A percentile compares a stretch with the other conserved stretches of the same genome.
These are phyloP conservation scores for Myxozyma mucilagina DNA, from an alignment of 805 yeast genomes.

Conservation along the genomic window DNA sequence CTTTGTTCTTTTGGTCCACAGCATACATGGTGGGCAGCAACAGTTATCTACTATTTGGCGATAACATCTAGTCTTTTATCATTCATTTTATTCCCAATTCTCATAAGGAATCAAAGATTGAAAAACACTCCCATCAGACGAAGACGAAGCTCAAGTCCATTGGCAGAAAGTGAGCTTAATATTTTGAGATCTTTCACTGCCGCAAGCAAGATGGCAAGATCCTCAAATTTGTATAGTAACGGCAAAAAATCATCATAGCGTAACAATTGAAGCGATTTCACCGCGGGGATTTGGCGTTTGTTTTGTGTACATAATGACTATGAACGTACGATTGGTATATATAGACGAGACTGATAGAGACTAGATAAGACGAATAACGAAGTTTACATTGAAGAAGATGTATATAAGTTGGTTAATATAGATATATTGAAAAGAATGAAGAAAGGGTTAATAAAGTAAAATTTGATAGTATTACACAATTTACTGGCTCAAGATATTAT, in stretches of 20 bases:
- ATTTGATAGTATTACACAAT: too few species aligned
- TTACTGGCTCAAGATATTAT: background rate
- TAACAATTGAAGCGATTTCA: too few species aligned
- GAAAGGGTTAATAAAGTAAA: too few species aligned
- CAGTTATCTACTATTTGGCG: constrained; percentile 2
- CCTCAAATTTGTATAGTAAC: background rate
- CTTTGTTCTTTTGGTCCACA: constrained; percentile 83
- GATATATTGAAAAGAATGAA: background rate
- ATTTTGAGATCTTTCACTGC: background rate
- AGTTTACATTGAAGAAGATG: background rate
- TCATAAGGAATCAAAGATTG: background rate
- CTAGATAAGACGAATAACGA: too few species aligned
- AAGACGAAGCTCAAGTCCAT: constrained; percentile 3
- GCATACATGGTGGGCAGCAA: constrained; percentile 87
- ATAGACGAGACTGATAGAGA: too few species aligned
- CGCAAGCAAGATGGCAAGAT: background rate
- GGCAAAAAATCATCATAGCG: too few species aligned
- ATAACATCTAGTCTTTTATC: background rate
- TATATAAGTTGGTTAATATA: background rate
- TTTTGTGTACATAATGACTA: too few species aligned
- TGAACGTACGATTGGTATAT: too few species aligned
- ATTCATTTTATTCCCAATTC: constrained; percentile 4
- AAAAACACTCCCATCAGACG: background rate
- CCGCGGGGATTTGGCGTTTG: too few species aligned
- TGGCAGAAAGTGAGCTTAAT: background rate